phyloP scores from a whole-genome alignment of 805 yeast species.

The Saturnispora diversa region DNA sequence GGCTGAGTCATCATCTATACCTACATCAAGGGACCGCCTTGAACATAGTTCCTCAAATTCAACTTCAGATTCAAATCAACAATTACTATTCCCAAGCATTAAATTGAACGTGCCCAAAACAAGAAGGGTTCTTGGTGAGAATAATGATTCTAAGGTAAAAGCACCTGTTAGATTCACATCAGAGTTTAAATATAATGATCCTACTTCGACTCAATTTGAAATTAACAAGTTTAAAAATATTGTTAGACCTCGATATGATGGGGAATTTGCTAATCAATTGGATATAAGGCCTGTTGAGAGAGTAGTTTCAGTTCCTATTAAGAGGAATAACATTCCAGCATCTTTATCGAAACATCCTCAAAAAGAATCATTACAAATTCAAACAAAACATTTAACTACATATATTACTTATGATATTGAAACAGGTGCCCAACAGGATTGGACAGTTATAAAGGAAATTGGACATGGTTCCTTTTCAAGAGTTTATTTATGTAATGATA shows the following conservation, averaged over 20 bases:
- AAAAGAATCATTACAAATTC: constrained; percentile 2
- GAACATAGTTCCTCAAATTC: no score
- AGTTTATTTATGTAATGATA: constrained; percentile 42
- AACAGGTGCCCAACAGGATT: constrained; percentile 18
- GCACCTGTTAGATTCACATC: constrained; percentile 12
- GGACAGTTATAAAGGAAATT: constrained; percentile 33
- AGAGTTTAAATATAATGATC: constrained; percentile 14
- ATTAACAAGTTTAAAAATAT: background rate
- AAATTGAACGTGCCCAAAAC: constrained; percentile 4
- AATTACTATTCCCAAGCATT: background rate
- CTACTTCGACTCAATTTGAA: constrained; percentile 1
- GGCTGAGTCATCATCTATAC: no score
- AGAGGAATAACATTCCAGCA: constrained; percentile 13
- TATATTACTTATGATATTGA: constrained; percentile 7
- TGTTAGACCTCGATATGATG: no score
- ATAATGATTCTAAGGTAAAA: background rate
- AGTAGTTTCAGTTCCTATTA: constrained; percentile 24
- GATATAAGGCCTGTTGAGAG: constrained; percentile 25
- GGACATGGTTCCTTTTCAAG: constrained; percentile 67
- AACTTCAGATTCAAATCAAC: no score
- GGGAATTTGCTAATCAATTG: background rate
- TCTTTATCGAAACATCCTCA: background rate
- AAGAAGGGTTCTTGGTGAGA: constrained; percentile 6
- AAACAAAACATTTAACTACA: no score
- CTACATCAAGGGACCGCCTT: no score